Percentiles rank a stretch among this genome's conserved stretches.
phyloP scores from a whole-genome alignment of 352 stramenopile genomes.

The Phytophthora nicotianae region DNA sequence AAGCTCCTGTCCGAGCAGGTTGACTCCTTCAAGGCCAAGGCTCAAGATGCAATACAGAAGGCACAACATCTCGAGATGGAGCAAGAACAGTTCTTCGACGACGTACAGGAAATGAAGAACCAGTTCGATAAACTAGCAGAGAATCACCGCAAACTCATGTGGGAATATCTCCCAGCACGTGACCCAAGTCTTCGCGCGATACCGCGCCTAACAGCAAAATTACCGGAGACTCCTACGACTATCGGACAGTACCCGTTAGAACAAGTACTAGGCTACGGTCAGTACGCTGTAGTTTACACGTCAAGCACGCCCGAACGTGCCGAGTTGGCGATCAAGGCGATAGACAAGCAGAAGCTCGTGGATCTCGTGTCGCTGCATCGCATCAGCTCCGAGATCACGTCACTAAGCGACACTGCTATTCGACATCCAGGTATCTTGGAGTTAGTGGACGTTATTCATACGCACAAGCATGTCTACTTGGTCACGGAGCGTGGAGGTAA shows the following conservation, averaged over 20 bases:
- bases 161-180: slow-evolving; percentile 70
- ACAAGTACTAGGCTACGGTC: slow-evolving; percentile 79
- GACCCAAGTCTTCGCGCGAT: slow-evolving; percentile 66
- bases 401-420: slow-evolving; percentile 63
- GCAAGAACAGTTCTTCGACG: slow-evolving; percentile 82
- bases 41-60: slow-evolving; percentile 54
- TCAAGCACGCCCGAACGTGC: slow-evolving; percentile 29
- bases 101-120: slow-evolving; percentile 74
- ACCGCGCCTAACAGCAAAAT: slow-evolving; percentile 41
- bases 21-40: slow-evolving; percentile 45
- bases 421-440: slow-evolving; percentile 70
- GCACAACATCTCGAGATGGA: slow-evolving; percentile 86
- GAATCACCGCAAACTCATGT: slow-evolving; percentile 71
- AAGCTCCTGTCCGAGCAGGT: slow-evolving; percentile 45
- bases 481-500: slow-evolving; percentile 82
- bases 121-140: slow-evolving; percentile 71
- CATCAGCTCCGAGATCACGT: slow-evolving; percentile 82
- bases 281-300: slow-evolving; percentile 83
- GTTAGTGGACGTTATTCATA: slow-evolving; percentile 82
- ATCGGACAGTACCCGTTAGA: slow-evolving; percentile 78
- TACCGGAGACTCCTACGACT: slow-evolving; percentile 54
- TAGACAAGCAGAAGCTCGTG: slow-evolving; percentile 84
- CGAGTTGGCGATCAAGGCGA: slow-evolving; percentile 79
- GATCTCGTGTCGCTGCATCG: slow-evolving; percentile 76
- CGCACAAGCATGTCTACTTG: slow-evolving; percentile 77